Conservation (phyloP, 2,329 filamentous ascomycete species). For the Aspergillus sp. region DNA sequence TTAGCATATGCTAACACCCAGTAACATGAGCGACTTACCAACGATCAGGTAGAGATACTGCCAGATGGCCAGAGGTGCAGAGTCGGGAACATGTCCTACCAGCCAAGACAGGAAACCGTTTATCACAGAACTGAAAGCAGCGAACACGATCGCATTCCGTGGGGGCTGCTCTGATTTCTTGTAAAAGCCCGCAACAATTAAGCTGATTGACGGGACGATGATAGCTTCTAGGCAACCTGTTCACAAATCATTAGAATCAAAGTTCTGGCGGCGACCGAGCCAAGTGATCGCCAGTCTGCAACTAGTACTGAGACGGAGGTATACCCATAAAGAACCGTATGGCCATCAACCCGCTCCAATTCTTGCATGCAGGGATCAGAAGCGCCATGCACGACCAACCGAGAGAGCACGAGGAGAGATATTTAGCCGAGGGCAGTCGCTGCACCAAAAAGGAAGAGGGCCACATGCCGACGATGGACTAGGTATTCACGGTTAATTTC, state of each 20-base stretch:
- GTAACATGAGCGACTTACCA: conserved; percentile 19
- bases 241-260: too few relatives aligned
- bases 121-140: conserved; percentile 34
- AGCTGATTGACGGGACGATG: conserved; percentile 36
- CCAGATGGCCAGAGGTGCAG: conserved; percentile 51
- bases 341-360: conserved; percentile 47
- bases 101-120: conserved; percentile 49
- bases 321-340: conserved; percentile 40
- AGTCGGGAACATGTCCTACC: conserved; percentile 54
- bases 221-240: conserved; percentile 36
- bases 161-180: conserved; percentile 41
- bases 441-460: conserved; percentile 47
- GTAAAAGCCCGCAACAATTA: conserved; percentile 42
- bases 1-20: not conserved
- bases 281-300: not conserved
- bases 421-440: conserved; percentile 51
- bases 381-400: conserved; percentile 54
- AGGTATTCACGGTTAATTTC: conserved; percentile 13
- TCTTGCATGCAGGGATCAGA: conserved; percentile 53
- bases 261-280: too few relatives aligned
- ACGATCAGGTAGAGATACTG: conserved; percentile 59
- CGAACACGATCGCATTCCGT: conserved; percentile 41
- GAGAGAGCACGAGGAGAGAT: conserved; percentile 55
- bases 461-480: conserved; percentile 51
- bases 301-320: not conserved